Conservation (phyloP, 768 basidiomycete species). For the Leucocoprinus birnbaumii region DNA sequence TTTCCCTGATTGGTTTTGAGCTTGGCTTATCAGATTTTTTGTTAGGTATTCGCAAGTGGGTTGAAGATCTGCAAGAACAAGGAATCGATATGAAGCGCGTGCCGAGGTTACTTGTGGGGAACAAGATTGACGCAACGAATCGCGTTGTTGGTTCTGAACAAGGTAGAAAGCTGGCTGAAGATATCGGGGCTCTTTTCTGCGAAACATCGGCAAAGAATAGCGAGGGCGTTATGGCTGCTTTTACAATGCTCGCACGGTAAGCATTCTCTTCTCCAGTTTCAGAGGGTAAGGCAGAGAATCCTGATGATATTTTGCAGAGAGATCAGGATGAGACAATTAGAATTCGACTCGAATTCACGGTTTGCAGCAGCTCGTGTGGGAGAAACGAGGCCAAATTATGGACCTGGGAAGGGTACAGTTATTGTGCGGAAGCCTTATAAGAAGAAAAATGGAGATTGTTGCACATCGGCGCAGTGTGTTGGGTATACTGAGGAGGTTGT, state of each 20-base stretch:
- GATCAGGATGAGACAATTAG: conserved; percentile 5
- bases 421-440: background rate
- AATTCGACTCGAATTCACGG: background rate
- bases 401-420: background rate
- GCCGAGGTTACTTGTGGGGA: conserved; percentile 7
- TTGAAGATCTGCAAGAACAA: conserved; percentile 1
- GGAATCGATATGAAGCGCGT: background rate
- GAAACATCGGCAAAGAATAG: conserved; percentile 9
- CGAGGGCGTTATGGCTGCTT: conserved; percentile 3
- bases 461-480: conserved; percentile 5
- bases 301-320: background rate
- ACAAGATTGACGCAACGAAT: background rate
- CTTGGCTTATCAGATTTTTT: background rate
- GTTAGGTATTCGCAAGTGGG: conserved; percentile 2
- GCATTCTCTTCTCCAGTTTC: background rate
- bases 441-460: background rate
- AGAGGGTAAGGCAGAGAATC: background rate
- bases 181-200: conserved; percentile 2
- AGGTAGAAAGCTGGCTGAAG: background rate
- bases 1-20: too few species aligned
- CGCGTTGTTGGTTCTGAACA: conserved; percentile 1
- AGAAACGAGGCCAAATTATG: background rate
- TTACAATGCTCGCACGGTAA: conserved; percentile 2
- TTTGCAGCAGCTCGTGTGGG: background rate
- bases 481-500: background rate